A percentile compares a stretch with the other conserved stretches of the same genome.
These are phyloP conservation scores for Trichoderma sp. DNA, from an alignment of 2,329 filamentous ascomycete genomes.

Conservation along the genomic window DNA sequence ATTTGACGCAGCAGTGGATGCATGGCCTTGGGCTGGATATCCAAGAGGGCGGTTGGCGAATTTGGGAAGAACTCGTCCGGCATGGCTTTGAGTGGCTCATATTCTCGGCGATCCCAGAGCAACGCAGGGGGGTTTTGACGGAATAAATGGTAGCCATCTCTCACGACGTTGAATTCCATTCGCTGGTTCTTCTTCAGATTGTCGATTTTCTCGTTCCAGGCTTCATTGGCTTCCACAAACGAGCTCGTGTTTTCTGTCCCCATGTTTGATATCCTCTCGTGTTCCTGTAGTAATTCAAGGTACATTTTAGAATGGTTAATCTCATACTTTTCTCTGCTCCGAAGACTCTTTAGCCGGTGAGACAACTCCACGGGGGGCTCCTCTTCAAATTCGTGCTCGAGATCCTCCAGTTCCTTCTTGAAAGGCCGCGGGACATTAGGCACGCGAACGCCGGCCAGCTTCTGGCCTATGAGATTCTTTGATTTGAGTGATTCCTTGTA, in stretches of 20 bases:
- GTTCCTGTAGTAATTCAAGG: slow-evolving; percentile 34
- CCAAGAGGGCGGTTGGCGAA: slow-evolving; percentile 56
- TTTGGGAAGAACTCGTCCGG: slow-evolving; percentile 66
- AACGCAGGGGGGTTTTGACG: slow-evolving; percentile 51
- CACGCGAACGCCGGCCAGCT: slow-evolving; percentile 31
- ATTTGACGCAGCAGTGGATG: slow-evolving; percentile 47
- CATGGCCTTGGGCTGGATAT: slow-evolving; percentile 60
- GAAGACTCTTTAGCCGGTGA: slow-evolving; percentile 30
- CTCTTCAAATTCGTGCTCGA: slow-evolving; percentile 32
- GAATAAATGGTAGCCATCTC: slow-evolving; percentile 55
- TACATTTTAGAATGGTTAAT: slow-evolving; percentile 25
- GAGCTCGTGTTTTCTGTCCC: slow-evolving; percentile 22
- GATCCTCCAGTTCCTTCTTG: slow-evolving; percentile 40
- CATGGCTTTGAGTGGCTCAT: slow-evolving; percentile 63
- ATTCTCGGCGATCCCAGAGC: slow-evolving; percentile 66
- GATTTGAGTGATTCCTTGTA: slow-evolving; percentile 27
- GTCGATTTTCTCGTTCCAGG: slow-evolving; percentile 37
- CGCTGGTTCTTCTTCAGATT: slow-evolving; percentile 33
- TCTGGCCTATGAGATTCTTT: slow-evolving; percentile 24
- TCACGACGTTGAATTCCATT: slow-evolving; percentile 39
- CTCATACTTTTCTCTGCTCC: slow-evolving; percentile 29
- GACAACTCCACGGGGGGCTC: not conserved
- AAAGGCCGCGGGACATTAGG: slow-evolving; percentile 40
- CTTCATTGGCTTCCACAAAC: slow-evolving; percentile 31
- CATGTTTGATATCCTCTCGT: slow-evolving; percentile 30